These are phyloP conservation scores for Euptelea pleiosperma DNA, from an alignment of 164 flowering plant species.

Conservation along the genomic window DNA sequence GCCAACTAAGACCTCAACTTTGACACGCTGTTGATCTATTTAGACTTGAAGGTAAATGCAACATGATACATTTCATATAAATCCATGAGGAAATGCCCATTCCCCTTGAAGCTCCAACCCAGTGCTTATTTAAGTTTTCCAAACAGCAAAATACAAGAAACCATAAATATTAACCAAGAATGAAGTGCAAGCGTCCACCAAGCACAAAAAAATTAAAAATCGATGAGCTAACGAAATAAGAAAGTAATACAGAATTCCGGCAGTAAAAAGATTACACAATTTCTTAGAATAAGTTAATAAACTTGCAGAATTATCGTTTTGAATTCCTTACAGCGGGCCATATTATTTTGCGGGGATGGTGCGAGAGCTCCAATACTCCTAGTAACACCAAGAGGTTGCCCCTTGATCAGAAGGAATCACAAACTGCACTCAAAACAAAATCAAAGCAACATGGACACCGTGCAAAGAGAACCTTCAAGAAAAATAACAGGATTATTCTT, in stretches of 20 bases:
- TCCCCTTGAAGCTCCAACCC: no score
- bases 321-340: slow-evolving; percentile 69
- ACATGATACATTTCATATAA: not conserved
- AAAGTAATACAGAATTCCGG: not conserved
- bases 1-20: no score
- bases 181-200: no score
- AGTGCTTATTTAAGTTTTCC: no score
- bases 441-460: slow-evolving; percentile 46
- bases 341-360: slow-evolving; percentile 83
- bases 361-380: slow-evolving; percentile 40
- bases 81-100: not conserved
- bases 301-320: slow-evolving; percentile 5
- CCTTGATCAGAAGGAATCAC: slow-evolving; percentile 35
- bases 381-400: slow-evolving; percentile 23
- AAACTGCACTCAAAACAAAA: slow-evolving; percentile 34
- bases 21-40: not conserved
- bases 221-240: no score
- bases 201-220: no score
- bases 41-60: no score
- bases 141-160: no score
- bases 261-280: not conserved
- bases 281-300: slow-evolving; percentile 1
- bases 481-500: slow-evolving; percentile 56
- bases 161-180: no score
- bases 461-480: slow-evolving; percentile 37